Base-by-base conservation (phyloP, 129 eudicot species). In the Tagetes erecta region DNA sequence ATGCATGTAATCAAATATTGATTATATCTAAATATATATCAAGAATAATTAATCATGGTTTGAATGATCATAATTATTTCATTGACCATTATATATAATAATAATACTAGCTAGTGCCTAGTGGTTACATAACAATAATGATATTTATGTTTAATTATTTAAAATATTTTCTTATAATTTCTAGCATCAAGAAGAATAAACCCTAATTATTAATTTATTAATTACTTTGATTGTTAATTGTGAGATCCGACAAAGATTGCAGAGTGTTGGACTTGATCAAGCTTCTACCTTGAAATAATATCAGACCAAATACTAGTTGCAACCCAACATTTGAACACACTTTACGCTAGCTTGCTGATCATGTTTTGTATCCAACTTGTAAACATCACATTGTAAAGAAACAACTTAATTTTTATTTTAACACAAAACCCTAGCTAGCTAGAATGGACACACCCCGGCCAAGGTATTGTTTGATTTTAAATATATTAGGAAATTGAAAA, bases 1-100 rank as follows among this genome's bases (percentile, higher is more conserved):
- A 62, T 78, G 72, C 72, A 78, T 70, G 71, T 50, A 78, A 78
- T 70, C 76, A 78, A 78, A 70, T 71, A 78, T 57, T 57, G 52
- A 57, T 70, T 14, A 33, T 55, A 49, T 50, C 36, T n/a, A 59
- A 42, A 20, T 63, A 38, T 76, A 38, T 53, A 34, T 6, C 4
- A 65, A 76, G 20, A 9, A 44, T 14, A 6, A 10, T 70, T 70
- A 78, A 70, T 70, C 81, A 70, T 78, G 45, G 36, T 39, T 44
- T 78, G 68, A 60, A 13, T 46, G 49, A 77, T 46, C 60, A 33
- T 59, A 46, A 78, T 37, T 30, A 20, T 60, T 46, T 30, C 8
- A 13, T 1, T 52, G n/a, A 47, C 11, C 6, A 40, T 40, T 40
- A 6, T 40, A 40, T 40, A 53, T 51, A 45, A 51, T 75, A 65